Base-by-base conservation (phyloP, 345 rosid species). In the Cardamine resedifolia region DNA sequence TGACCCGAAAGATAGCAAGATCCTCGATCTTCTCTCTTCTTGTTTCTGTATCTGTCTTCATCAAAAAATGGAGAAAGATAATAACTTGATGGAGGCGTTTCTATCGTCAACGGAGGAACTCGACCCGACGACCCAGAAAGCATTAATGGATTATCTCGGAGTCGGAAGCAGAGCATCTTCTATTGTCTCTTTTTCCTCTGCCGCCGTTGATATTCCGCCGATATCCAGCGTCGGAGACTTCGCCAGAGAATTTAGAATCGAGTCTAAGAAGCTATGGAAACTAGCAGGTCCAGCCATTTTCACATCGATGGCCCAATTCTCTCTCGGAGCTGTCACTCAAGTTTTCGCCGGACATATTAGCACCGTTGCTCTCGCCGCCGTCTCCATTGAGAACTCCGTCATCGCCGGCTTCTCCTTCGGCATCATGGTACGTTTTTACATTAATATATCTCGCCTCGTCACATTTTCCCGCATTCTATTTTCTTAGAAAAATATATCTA, bases 311-410 rank as follows among this genome's bases (percentile, higher is more conserved):
- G 79, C 88, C 1, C 48, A 84, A n/a, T 86, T 38, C 67, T 65
- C 88, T 61, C 85, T 83, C 61, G 82, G 81, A 79, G 67, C 87
- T 19, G 14, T 86, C 70, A 82, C 89, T 55, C 88, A 88, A 65
- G 85, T 86, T 28, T 86, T 85, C 23, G 89, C 89, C 3, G 89
- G 90, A 58, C 90, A 82, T 70, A 83, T 88, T 20, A 89, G 89
- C 33, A 88, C 85, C 27, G 75, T 86, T 14, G 77, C 84, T 24
- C 85, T 88, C 31, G 95, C 95, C 36, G 81, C 95, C 11, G 77
- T 86, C 52, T 85, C 88, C 70, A 82, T 88, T 1, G 86, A 87
- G 64, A 83, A 82, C 62, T 78, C 83, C 19, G 91, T 88, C 70
- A 86, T 86, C 15, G 86, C 79, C 33, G 91, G 91, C 72, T 86